Percentiles rank a stretch among this genome's conserved stretches.
These are phyloP conservation scores for Trichoderma reesei DNA, from an alignment of 495 filamentous ascomycete genomes.

Conservation along the genomic window DNA sequence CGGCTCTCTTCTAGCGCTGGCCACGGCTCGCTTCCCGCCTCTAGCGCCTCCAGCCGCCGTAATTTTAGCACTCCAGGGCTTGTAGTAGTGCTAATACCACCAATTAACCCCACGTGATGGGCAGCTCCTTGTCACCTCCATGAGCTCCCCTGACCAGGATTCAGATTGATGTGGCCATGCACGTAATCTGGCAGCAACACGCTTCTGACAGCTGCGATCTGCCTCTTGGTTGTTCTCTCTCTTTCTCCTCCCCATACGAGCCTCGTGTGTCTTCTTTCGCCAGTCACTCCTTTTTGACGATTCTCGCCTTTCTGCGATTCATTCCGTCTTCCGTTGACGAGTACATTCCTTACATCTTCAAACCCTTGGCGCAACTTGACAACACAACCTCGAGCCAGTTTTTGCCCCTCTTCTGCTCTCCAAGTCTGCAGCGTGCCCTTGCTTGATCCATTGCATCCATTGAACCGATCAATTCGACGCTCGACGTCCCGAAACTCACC, in stretches of 20 bases:
- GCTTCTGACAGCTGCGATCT: not conserved
- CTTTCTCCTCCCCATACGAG: not conserved
- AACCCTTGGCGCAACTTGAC: not conserved
- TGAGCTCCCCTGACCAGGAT: constrained; percentile 2
- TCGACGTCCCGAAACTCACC: not conserved
- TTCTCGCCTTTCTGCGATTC: not conserved
- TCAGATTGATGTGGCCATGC: not conserved
- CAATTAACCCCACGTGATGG: constrained; percentile 6
- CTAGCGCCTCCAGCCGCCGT: not conserved
- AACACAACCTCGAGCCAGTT: not conserved
- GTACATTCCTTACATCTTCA: not conserved
- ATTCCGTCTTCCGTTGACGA: constrained; percentile 3
- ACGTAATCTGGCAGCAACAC: not conserved
- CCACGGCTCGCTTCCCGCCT: not conserved
- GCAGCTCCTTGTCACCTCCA: not conserved
- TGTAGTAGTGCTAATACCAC: not conserved
- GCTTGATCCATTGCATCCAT: not conserved
- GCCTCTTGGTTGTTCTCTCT: not conserved
- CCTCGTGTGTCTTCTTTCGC: not conserved
- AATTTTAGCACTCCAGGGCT: not conserved
- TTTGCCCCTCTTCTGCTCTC: not conserved
- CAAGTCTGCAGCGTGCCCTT: not conserved
- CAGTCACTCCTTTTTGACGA: not conserved
- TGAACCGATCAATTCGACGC: not conserved
- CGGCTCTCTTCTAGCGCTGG: not conserved